Base-by-base conservation (phyloP, 1,284 basidiomycete species). In the Leccinum fallax region DNA sequence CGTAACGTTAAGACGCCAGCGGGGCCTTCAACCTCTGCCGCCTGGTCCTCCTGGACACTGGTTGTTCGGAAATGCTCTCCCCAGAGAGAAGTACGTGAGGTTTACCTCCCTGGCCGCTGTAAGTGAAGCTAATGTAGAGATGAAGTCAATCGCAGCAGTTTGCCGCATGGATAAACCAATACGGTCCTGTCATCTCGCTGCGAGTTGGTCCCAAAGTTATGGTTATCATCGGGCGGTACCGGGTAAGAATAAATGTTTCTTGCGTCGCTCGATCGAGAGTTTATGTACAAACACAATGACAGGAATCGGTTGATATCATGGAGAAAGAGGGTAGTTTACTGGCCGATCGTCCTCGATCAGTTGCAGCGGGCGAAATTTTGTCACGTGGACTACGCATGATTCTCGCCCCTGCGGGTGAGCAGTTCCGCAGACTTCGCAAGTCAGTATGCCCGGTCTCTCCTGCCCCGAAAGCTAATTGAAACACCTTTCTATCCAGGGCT, bases 301-400 rank as follows among this genome's bases (percentile, higher is more conserved):
- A 85, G 70, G 83, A 83, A 32, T 84, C 85, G 0, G 77, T 85
- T 0, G 76, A 74, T 30, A 72, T 79, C 49, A 74, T 79, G 64
- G 76, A 79, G 38, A 77, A 77, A 54, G 64, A 76, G 28, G 73
- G 75, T 43, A 63, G 66, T 8, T 53, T 69, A 30, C 63, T 76
- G 5, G 76, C 72, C 7, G 76, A 77, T 60, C 72, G 77, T 28
- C 77, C 76, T 53, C 69, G 70, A 4, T 53, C 66, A 2, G 69
- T 77, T 28, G 72, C 73, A 16, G 77, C 69, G 3, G 70, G 68
- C 19, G 73, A 73, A 62, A 63, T 76, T 3, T 2, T 77, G 57
- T 74, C 74, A 1, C 62, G 67, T 7, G 73, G 74, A 21, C 53
- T 76, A 11, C 69, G 73, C 0, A 67, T 77, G 69, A 66, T 76